Conservation (phyloP, 2,329 filamentous ascomycete species). For the Paecilomyces niveus region DNA sequence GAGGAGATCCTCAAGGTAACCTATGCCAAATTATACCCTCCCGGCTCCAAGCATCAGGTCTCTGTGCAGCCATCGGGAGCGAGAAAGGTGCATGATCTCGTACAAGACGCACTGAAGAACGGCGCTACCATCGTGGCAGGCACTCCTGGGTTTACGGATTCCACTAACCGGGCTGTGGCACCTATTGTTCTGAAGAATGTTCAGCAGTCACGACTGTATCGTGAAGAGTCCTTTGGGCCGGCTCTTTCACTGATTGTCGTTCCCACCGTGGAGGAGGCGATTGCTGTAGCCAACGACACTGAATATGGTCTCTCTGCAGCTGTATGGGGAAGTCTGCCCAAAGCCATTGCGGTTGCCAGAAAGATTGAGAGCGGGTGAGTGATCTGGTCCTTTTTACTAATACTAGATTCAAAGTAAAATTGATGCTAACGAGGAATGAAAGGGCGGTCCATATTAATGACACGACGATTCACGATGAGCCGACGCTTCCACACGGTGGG, state of each 20-base stretch:
- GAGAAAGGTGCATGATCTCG: not conserved
- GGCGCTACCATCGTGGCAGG: conserved; percentile 19
- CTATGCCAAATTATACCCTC: not conserved
- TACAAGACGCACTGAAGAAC: not conserved
- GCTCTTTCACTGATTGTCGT: conserved; percentile 56
- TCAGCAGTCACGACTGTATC: conserved; percentile 63
- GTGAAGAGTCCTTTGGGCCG: conserved; percentile 66
- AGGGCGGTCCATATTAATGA: conserved; percentile 56
- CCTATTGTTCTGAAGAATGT: conserved; percentile 60
- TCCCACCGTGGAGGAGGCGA: conserved; percentile 32
- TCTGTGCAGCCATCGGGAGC: not conserved
- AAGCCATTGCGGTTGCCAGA: conserved; percentile 50
- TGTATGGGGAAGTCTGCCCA: conserved; percentile 15
- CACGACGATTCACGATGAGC: conserved; percentile 59
- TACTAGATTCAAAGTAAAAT: conserved; percentile 20
- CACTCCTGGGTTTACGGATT: not conserved
- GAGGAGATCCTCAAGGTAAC: conserved; percentile 14
- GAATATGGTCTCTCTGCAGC: conserved; percentile 32
- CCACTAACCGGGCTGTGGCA: conserved; percentile 16
- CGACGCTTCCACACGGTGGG: conserved; percentile 55
- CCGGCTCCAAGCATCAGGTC: not conserved
- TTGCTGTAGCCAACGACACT: conserved; percentile 34
- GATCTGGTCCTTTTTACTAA: conserved; percentile 3
- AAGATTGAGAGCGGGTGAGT: conserved; percentile 54
- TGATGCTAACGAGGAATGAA: conserved; percentile 1